Conservation (phyloP, 441 rosid species). For the Pelargonium australe region DNA sequence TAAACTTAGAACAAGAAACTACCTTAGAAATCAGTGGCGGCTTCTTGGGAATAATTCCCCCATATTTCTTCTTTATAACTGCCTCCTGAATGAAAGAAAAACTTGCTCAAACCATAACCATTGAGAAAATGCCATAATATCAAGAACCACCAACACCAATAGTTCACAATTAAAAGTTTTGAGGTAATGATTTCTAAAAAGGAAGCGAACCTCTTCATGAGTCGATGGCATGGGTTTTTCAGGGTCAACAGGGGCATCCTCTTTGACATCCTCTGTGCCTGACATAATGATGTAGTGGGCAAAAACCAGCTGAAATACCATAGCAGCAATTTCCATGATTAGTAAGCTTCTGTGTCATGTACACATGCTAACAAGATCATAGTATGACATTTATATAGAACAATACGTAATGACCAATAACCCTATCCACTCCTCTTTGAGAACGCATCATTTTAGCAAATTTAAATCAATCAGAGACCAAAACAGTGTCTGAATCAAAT, state of each 20-base stretch:
- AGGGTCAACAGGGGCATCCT: slow-evolving; percentile 30
- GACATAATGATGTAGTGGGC: slow-evolving; percentile 29
- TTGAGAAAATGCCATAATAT: neutral
- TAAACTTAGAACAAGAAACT: slow-evolving; percentile 8
- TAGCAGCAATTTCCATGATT: neutral
- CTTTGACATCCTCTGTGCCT: slow-evolving; percentile 53
- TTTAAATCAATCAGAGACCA: too few relatives aligned
- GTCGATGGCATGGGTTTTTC: slow-evolving; percentile 48
- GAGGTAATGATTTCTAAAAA: neutral
- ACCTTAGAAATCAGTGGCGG: slow-evolving; percentile 99
- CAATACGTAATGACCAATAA: neutral
- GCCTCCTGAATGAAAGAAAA: slow-evolving; percentile 43
- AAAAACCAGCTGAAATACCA: neutral
- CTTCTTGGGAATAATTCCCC: slow-evolving; percentile 92
- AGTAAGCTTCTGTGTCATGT: neutral
- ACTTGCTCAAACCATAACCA: slow-evolving; percentile 9
- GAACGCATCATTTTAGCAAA: too few relatives aligned
- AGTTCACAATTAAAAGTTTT: neutral
- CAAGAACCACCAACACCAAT: slow-evolving; percentile 6
- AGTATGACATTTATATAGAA: neutral
- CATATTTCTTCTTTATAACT: slow-evolving; percentile 72
- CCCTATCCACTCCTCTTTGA: too few relatives aligned
- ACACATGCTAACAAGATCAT: neutral
- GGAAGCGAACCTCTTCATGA: slow-evolving; percentile 53
- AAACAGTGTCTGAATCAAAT: too few relatives aligned